Base-by-base conservation (phyloP, 805 yeast genomes). In the Cyberlindnera suaveolens region DNA sequence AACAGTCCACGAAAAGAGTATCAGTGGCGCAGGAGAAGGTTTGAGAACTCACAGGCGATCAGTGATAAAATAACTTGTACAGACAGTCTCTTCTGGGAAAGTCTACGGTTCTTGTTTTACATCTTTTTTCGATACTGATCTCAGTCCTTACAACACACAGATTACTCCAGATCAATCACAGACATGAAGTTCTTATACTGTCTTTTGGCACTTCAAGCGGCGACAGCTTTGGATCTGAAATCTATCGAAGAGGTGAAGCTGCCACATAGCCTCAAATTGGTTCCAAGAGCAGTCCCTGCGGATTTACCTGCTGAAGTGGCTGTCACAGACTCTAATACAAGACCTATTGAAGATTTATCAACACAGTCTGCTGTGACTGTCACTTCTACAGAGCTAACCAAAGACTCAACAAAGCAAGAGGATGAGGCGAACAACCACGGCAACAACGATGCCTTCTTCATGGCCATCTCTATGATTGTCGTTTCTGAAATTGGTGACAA, bases 401-500 rank as follows among this genome's bases (percentile, higher is more conserved):
- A 30, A 13, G 16, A 33, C 30, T 18, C 14, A 18, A 13, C 17
- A 29, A 13, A 20, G 34, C 27, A 17, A 23, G 27, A 27, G 16
- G 37, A 33, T 23, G 13, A 11, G 13, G 31, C 19, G 4, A 19
- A 14, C 17, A 17, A 32, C 13, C 14, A 5, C 10, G 33, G 29
- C 16, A 10, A 16, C n/a, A 36, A 36, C 40, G 38, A 46, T 13
- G 64, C 95, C 3, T 83, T 93, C 53, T 54, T 85, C 46, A 78
- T 91, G 82, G 78, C 98, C 2, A 68, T 82, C 30, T 77, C 91
- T 14, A 93, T 93, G 99, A 93, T 93, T 58, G 67, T 86, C 29
- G 85, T 89, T n/a, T 85, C 96, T 26, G 99, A 93, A 64, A 83
- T 93, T 46, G 99, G 99, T 46, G 99, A 93, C 64, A 93, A 93